phyloP scores from a whole-genome alignment of 306 rosid species.

The Vicia faba region DNA sequence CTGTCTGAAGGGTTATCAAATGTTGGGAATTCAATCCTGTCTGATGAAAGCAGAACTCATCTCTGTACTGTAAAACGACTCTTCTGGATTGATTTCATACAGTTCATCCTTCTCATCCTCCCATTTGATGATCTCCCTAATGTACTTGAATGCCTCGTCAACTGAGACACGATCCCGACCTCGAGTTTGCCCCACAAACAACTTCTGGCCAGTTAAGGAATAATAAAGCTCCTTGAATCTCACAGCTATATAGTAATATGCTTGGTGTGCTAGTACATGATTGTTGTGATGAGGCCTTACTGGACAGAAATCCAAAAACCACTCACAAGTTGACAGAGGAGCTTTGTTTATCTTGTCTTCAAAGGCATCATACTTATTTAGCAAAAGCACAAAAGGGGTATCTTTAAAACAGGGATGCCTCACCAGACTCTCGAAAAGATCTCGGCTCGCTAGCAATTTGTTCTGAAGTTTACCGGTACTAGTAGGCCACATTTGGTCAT shows the following conservation, averaged over 20 bases:
- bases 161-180: slow-evolving; percentile 68
- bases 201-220: slow-evolving; percentile 61
- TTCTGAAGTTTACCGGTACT: slow-evolving; percentile 52
- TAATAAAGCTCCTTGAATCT: slow-evolving; percentile 82
- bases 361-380: slow-evolving; percentile 77
- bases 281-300: slow-evolving; percentile 62
- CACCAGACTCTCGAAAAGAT: slow-evolving; percentile 80
- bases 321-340: slow-evolving; percentile 78
- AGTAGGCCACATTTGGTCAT: slow-evolving; percentile 66
- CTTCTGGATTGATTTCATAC: slow-evolving; percentile 57
- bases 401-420: slow-evolving; percentile 70
- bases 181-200: slow-evolving; percentile 72
- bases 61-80: slow-evolving; percentile 80
- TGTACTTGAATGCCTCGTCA: slow-evolving; percentile 74
- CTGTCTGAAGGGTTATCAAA: slow-evolving; percentile 19
- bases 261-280: slow-evolving; percentile 77
- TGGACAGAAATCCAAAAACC: slow-evolving; percentile 81
- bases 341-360: slow-evolving; percentile 71
- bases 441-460: slow-evolving; percentile 74
- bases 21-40: slow-evolving; percentile 52
- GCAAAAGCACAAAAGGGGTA: slow-evolving; percentile 73
- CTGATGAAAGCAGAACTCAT: slow-evolving; percentile 57
- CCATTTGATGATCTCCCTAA: slow-evolving; percentile 84
- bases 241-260: slow-evolving; percentile 73
- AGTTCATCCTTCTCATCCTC: slow-evolving; percentile 73